Evolutionary conservation across 768 basidiomycete genomes (phyloP).

Genomic region (Rhodotorula taiwanensis): DNA sequence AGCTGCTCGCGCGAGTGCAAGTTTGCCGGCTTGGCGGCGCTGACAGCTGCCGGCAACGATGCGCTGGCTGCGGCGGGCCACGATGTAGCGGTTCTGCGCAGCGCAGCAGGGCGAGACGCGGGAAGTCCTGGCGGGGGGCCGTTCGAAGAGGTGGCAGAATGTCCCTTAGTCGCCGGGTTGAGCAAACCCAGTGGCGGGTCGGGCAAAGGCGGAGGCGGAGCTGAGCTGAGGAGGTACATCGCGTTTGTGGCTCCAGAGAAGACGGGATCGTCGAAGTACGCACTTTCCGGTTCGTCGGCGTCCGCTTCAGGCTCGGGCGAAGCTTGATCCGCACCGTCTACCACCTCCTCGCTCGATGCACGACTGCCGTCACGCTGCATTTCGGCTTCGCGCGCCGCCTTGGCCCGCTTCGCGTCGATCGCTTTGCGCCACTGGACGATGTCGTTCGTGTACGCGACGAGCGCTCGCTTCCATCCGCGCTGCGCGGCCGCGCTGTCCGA

Average conservation of each 20-base stretch:
- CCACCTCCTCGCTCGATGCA: no score
- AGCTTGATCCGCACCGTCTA: no score
- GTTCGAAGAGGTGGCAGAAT: no score
- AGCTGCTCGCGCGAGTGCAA: no score
- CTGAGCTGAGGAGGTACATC: background rate
- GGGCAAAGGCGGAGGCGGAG: background rate
- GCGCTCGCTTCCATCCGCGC: background rate
- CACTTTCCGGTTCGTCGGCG: background rate
- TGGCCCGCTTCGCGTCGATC: constrained; percentile 7
- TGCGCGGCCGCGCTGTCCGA: background rate
- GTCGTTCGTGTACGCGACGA: constrained; percentile 16
- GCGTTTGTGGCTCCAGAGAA: background rate
- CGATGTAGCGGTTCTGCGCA: no score
- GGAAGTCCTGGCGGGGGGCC: no score
- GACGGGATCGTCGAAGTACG: background rate
- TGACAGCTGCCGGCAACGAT: background rate
- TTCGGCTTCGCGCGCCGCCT: background rate
- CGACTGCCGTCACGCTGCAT: no score
- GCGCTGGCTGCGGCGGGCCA: no score
- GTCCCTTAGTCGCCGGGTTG: background rate
- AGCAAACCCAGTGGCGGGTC: background rate
- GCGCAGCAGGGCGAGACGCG: no score
- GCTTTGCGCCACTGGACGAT: constrained; percentile 16
- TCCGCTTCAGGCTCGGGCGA: background rate
- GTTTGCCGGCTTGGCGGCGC: no score